Evolutionary conservation across 2,329 filamentous ascomycete genomes (phyloP).

Genomic region (Paecilomyces formosus): DNA sequence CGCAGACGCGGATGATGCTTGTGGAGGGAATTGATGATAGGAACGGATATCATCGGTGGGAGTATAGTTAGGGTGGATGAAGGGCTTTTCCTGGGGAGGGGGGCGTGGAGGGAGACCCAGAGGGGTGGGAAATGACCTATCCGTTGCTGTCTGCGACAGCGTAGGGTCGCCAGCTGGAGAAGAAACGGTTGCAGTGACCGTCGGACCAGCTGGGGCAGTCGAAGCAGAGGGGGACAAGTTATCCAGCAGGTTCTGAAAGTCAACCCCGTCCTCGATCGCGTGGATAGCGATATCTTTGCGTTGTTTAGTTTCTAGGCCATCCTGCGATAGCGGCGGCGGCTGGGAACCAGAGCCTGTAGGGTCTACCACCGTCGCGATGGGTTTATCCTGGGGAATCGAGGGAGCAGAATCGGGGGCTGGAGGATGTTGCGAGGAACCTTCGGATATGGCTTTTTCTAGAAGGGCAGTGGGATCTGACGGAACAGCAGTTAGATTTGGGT

Average conservation of each 20-base stretch:
- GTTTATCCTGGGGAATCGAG: slow-evolving; percentile 14
- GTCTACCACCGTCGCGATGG: slow-evolving; percentile 23
- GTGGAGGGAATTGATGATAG: slow-evolving; percentile 30
- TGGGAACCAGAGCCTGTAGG: slow-evolving; percentile 14
- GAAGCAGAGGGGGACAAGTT: slow-evolving; percentile 34
- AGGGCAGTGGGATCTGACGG: slow-evolving; percentile 20
- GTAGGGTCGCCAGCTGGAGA: slow-evolving; percentile 19
- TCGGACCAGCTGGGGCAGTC: slow-evolving; percentile 17
- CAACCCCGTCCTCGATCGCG: slow-evolving; percentile 31
- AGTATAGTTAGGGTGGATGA: slow-evolving; percentile 30
- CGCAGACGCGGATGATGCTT: slow-evolving; percentile 12
- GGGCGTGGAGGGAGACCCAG: slow-evolving; percentile 38
- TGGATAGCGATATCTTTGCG: slow-evolving; percentile 11
- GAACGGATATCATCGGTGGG: slow-evolving; percentile 30
- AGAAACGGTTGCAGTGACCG: slow-evolving; percentile 14
- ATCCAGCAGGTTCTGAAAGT: slow-evolving; percentile 43
- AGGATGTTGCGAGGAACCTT: slow-evolving; percentile 13
- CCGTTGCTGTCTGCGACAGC: slow-evolving; percentile 19
- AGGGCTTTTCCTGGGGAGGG: slow-evolving; percentile 36
- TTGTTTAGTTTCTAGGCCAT: slow-evolving; percentile 17
- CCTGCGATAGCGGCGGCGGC: slow-evolving; percentile 11
- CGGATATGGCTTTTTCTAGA: slow-evolving; percentile 7
- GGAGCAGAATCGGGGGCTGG: slow-evolving; percentile 6
- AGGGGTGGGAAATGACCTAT: slow-evolving; percentile 25
- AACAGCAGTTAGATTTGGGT: slow-evolving; percentile 16